These are phyloP conservation scores for Suillus occidentalis DNA, from an alignment of 768 basidiomycete species.

Conservation along the genomic window DNA sequence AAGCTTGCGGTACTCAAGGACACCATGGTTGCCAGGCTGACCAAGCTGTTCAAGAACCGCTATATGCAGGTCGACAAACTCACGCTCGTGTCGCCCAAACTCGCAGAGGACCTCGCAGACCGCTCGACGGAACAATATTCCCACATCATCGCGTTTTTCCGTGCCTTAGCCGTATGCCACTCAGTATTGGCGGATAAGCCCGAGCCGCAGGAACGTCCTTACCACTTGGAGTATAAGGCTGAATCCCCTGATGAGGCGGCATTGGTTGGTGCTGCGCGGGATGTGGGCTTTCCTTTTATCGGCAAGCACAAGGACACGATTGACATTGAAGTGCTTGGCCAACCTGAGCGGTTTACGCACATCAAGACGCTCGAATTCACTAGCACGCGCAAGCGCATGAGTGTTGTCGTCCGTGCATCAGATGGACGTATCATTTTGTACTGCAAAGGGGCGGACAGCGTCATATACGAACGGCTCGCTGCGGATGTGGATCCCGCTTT, in stretches of 20 bases:
- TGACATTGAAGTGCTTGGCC: constrained; percentile 92
- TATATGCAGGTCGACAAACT: constrained; percentile 79
- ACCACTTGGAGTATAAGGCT: constrained; percentile 84
- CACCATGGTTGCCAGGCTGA: constrained; percentile 75
- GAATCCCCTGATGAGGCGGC: constrained; percentile 97
- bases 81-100: constrained; percentile 84
- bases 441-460: constrained; percentile 96
- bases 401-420: constrained; percentile 82
- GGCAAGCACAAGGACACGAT: constrained; percentile 68
- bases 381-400: constrained; percentile 94
- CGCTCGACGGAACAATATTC: constrained; percentile 56
- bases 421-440: constrained; percentile 83
- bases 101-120: constrained; percentile 76
- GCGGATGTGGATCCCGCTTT: constrained; percentile 69
- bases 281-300: constrained; percentile 91
- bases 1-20: constrained; percentile 66
- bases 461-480: constrained; percentile 87
- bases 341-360: constrained; percentile 75
- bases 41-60: constrained; percentile 83
- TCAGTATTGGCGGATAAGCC: constrained; percentile 82
- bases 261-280: constrained; percentile 87
- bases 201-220: constrained; percentile 59
- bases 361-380: constrained; percentile 91
- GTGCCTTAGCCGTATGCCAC: constrained; percentile 94
- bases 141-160: constrained; percentile 83